phyloP scores from a whole-genome alignment of 179 eudicot species.

The Camellia oleifera region DNA sequence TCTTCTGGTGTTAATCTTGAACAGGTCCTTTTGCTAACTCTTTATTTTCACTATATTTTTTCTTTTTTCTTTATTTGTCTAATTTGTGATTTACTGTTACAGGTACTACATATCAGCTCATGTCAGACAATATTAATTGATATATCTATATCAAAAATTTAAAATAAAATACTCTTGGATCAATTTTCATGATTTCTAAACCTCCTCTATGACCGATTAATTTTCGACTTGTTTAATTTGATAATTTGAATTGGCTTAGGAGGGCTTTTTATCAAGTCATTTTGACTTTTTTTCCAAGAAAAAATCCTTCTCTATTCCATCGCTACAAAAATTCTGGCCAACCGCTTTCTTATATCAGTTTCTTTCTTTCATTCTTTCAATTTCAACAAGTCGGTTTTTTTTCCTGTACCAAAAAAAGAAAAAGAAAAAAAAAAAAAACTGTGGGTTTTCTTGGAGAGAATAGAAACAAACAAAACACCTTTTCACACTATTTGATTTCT shows the following conservation, averaged over 20 bases:
- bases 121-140: background rate
- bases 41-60: background rate
- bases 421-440: too few relatives aligned
- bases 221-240: too few relatives aligned
- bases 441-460: background rate
- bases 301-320: conserved; percentile 17
- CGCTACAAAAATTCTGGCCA: conserved; percentile 6
- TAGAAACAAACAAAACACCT: too few relatives aligned
- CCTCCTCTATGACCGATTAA: too few relatives aligned
- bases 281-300: background rate
- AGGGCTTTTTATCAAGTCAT: background rate
- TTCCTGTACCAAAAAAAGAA: too few relatives aligned
- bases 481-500: too few relatives aligned
- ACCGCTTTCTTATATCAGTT: background rate
- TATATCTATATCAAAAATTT: too few relatives aligned
- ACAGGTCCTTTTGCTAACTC: background rate
- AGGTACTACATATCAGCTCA: too few relatives aligned
- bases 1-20: background rate
- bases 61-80: background rate
- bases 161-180: too few relatives aligned
- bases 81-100: background rate
- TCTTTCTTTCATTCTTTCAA: background rate
- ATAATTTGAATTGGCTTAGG: too few relatives aligned
- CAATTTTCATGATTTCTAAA: too few relatives aligned
- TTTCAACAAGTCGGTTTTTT: background rate